Conservation (phyloP, 495 filamentous ascomycete genomes). For the Penicillium ochrochloron region DNA sequence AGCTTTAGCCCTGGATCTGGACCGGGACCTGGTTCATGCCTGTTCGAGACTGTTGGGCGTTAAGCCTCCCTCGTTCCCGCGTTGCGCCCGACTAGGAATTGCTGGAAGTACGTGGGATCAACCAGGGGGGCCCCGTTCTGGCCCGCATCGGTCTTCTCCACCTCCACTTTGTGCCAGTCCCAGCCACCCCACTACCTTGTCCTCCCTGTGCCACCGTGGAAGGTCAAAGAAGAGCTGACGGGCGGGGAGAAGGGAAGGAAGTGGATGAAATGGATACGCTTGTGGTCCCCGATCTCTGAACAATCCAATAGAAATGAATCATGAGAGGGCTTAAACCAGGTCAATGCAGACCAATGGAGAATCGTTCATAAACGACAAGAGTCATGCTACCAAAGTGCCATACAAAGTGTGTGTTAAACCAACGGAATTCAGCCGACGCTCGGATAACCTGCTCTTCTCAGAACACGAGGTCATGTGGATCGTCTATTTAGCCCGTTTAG, state of each 20-base stretch:
- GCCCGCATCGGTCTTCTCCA: slow-evolving; percentile 6
- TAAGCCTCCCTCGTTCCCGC: slow-evolving; percentile 8
- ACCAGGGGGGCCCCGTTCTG: slow-evolving; percentile 7
- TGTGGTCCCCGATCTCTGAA: not conserved
- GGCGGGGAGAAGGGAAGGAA: not conserved
- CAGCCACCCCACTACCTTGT: not conserved
- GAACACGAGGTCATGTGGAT: slow-evolving; percentile 29
- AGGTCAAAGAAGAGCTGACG: slow-evolving; percentile 1
- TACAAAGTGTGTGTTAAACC: not conserved
- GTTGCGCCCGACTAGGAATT: slow-evolving; percentile 8
- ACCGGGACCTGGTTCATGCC: slow-evolving; percentile 4
- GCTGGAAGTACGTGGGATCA: slow-evolving; percentile 5
- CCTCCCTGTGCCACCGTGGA: slow-evolving; percentile 1
- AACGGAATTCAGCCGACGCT: slow-evolving; percentile 7
- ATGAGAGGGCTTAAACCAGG: slow-evolving; percentile 3
- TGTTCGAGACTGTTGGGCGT: slow-evolving; percentile 5
- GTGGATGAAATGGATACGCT: not conserved
- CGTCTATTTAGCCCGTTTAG: slow-evolving; percentile 9
- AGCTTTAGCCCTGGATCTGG: not conserved
- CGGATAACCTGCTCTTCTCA: slow-evolving; percentile 24
- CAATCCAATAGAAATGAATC: not conserved
- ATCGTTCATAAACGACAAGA: not conserved
- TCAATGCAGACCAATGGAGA: slow-evolving; percentile 16
- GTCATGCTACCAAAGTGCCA: not conserved
- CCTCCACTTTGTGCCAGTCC: not conserved